Base-by-base conservation (phyloP, 176 grass and related monocot species). In the Hyparrhenia diplandra region DNA sequence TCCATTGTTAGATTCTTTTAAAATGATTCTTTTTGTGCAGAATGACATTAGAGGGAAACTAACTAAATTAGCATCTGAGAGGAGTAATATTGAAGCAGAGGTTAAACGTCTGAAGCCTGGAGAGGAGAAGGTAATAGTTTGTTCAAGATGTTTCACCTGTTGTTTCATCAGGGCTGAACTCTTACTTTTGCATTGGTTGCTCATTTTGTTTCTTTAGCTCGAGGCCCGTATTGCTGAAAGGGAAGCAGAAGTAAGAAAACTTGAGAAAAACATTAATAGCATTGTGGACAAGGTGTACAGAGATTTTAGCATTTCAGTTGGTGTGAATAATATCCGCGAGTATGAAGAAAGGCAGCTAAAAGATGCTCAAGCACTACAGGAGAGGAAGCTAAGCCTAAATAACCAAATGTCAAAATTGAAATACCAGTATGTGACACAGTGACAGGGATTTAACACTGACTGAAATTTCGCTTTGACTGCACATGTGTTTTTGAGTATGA, bases 341-440 rank as follows among this genome's bases (percentile, higher is more conserved):
- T 98, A 98, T 80, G 95, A 98, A 98, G 95, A 98, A 86, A 94
- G 76, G 52, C 95, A 98, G 20, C 88, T 95, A 55, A 92, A 88
- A 79, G 90, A 87, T 83, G 90, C 92, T 89, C 95, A 95, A 71
- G 82, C 87, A 73, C 89, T 93, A 81, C 84, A 93, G 67, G 92
- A 98, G 84, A 84, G 86, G 84, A 98, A 98, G 84, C 84, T 91
- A 29, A 92, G 81, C 32, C 82, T 94, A 41, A 88, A 77, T 76
- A 98, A 94, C 79, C 95, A 98, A 47, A 95, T 98, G 88, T 98
- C 92, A 69, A 98, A 98, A 89, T 84, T 94, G 86, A 98, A 98
- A 87, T 98, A 98, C 82, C 95, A 98, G 95, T 98, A 89, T 84
- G 95, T 90, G 79, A 47, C 40, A 46, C 13, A 60, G 73, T 16